These are phyloP conservation scores for Excoecaria agallocha DNA, from an alignment of 345 rosid species.

Conservation along the genomic window DNA sequence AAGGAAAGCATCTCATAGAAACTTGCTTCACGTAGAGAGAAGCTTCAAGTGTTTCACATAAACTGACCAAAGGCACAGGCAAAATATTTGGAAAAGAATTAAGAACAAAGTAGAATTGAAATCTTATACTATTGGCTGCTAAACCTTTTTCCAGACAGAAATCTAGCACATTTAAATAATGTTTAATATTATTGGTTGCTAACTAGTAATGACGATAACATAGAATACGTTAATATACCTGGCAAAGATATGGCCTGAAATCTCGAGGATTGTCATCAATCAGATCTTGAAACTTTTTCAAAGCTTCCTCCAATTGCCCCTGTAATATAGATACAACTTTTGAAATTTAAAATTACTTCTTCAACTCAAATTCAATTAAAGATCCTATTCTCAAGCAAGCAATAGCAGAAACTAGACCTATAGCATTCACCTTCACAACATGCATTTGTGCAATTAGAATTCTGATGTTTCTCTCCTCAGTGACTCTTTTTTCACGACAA, in stretches of 20 bases:
- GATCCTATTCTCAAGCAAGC: neutral
- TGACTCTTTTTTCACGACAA: conserved; percentile 46
- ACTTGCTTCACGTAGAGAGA: neutral
- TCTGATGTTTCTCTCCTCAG: conserved; percentile 82
- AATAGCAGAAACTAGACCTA: neutral
- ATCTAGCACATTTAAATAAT: neutral
- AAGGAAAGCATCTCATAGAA: neutral
- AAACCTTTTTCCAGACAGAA: neutral
- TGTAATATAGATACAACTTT: conserved; percentile 22
- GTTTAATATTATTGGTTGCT: neutral
- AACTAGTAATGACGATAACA: neutral
- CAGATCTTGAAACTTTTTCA: conserved; percentile 69
- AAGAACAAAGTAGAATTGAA: neutral
- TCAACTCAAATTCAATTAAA: neutral
- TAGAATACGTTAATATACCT: conserved; percentile 37
- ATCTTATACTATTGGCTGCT: neutral
- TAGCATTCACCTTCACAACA: conserved; percentile 55
- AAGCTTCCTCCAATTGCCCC: conserved; percentile 74
- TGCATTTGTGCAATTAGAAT: conserved; percentile 86
- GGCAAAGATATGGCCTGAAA: conserved; percentile 95
- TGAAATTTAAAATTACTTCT: neutral
- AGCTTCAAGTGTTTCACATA: neutral
- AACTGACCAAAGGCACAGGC: neutral
- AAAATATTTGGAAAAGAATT: neutral
- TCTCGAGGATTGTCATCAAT: conserved; percentile 78